Percentiles rank a stretch among this genome's conserved stretches.
Conservation (phyloP, 2,329 filamentous ascomycete genomes). For the Aotearoamyces nothofagi region DNA sequence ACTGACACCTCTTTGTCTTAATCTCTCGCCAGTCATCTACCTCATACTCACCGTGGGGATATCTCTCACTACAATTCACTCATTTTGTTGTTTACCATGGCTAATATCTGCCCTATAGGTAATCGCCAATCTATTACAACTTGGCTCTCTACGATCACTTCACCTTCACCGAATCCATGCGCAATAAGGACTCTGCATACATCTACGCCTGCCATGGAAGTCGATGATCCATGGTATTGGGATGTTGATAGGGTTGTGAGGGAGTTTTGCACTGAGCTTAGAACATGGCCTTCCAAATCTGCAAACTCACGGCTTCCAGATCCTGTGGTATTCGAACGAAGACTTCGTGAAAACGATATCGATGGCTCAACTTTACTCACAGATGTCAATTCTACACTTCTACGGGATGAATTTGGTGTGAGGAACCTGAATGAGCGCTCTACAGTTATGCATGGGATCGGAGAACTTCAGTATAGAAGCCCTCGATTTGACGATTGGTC, state of each 20-base stretch:
- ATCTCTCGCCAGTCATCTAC: too few species aligned
- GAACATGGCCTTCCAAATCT: conserved; percentile 29
- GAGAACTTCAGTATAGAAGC: conserved; percentile 37
- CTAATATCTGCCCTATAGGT: conserved; percentile 8
- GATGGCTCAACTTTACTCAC: conserved; percentile 12
- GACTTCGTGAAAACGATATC: conserved; percentile 45
- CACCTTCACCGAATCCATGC: conserved; percentile 4
- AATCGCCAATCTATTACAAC: conserved; percentile 4
- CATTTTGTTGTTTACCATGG: too few species aligned
- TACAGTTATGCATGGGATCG: conserved; percentile 38
- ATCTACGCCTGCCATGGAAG: conserved; percentile 18
- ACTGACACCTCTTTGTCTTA: too few species aligned
- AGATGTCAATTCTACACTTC: conserved; percentile 9
- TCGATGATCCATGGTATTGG: conserved; percentile 62
- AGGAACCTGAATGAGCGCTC: conserved; percentile 9
- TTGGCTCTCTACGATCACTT: too few species aligned
- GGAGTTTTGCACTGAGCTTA: conserved; percentile 42
- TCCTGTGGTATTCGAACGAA: conserved; percentile 31
- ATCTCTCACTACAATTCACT: too few species aligned
- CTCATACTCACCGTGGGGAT: too few species aligned
- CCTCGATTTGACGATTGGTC: conserved; percentile 25
- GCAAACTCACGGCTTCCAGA: conserved; percentile 29
- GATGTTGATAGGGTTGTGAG: conserved; percentile 48
- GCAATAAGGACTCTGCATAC: conserved; percentile 15
- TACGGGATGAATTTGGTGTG: conserved; percentile 14